A percentile compares a stretch with the other conserved stretches of the same genome.
phyloP scores from a whole-genome alignment of 257 asterid species.

The Nicotiana knightiana region DNA sequence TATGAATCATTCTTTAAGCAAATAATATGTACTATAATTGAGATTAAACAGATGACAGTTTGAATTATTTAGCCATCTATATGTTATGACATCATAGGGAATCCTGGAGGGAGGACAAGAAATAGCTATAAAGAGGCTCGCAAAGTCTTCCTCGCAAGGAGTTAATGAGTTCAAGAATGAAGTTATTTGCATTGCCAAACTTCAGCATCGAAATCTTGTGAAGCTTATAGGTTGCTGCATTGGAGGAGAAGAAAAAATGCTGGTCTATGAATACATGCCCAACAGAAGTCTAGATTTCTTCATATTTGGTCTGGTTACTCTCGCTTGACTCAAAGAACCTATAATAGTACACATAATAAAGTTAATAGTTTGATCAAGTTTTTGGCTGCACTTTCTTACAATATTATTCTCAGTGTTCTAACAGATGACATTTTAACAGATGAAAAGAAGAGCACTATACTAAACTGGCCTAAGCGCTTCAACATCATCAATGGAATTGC shows the following conservation, averaged over 20 bases:
- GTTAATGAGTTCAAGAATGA: slow-evolving; percentile 32
- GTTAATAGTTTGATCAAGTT: too few relatives aligned
- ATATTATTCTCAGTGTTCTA: too few relatives aligned
- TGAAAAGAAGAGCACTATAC: not conserved
- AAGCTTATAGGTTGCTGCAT: slow-evolving; percentile 32
- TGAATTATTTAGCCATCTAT: not conserved
- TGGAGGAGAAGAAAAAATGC: slow-evolving; percentile 17
- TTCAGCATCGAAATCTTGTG: slow-evolving; percentile 11
- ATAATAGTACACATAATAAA: too few relatives aligned
- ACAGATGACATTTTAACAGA: not conserved
- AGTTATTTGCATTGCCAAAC: slow-evolving; percentile 10
- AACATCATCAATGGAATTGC: slow-evolving; percentile 4
- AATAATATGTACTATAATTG: too few relatives aligned
- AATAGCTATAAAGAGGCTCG: slow-evolving; percentile 35
- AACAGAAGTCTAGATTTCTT: slow-evolving; percentile 27
- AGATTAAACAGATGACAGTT: too few relatives aligned
- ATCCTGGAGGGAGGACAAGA: slow-evolving; percentile 16
- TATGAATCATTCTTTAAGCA: not conserved
- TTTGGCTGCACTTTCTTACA: too few relatives aligned
- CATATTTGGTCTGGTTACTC: slow-evolving; percentile 21
- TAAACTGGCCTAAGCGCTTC: not conserved
- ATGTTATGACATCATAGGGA: slow-evolving; percentile 12
- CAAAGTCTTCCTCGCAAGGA: slow-evolving; percentile 30
- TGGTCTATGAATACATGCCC: not conserved
- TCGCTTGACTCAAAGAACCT: not conserved